Conservation (phyloP, 2,329 filamentous ascomycete species). For the Diaporthe longicolla region DNA sequence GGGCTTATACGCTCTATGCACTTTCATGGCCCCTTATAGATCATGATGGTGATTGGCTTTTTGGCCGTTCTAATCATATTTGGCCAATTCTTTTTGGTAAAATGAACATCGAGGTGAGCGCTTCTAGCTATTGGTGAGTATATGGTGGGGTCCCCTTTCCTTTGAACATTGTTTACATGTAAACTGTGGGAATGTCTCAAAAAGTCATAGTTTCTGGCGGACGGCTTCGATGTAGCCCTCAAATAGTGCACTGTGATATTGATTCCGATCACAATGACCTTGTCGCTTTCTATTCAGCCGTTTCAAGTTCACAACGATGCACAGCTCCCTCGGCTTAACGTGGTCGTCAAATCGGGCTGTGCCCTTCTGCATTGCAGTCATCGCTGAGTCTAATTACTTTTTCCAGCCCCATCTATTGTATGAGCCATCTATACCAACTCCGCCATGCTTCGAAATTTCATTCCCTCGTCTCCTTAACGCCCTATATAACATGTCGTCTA, state of each 20-base stretch:
- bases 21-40: neutral
- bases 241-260: no score
- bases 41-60: neutral
- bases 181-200: no score
- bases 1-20: neutral
- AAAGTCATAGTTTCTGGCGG: no score
- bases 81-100: neutral
- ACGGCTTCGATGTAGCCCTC: no score
- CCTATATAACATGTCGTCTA: neutral
- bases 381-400: neutral
- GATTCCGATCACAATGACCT: no score
- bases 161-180: no score
- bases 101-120: no score
- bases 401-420: neutral
- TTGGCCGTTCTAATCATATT: neutral
- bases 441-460: neutral
- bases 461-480: neutral
- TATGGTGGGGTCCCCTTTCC: no score
- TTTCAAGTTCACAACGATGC: no score
- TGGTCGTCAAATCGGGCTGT: no score
- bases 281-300: no score
- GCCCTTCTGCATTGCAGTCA: neutral
- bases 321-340: neutral
- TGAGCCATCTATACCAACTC: neutral
- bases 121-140: no score